Conservation (phyloP, 306 rosid genomes). For the Heteromeles arbutifolia region DNA sequence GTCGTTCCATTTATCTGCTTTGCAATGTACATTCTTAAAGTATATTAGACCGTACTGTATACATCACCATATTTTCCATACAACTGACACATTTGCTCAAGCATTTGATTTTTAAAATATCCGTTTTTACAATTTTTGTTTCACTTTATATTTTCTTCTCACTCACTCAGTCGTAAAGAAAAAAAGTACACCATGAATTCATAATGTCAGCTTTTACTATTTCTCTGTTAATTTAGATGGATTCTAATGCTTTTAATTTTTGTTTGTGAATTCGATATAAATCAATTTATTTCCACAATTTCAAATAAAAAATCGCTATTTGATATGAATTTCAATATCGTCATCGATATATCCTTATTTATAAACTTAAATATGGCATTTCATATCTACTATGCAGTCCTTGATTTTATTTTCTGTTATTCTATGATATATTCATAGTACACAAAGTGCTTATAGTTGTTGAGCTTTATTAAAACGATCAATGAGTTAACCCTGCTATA, state of each 20-base stretch:
- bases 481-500: background rate
- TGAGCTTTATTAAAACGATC: background rate
- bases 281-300: background rate
- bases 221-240: background rate
- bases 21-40: background rate
- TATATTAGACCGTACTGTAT: background rate
- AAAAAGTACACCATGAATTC: background rate
- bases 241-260: background rate
- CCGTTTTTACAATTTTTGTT: no score
- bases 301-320: background rate
- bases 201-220: background rate
- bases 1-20: constrained; percentile 6
- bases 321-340: background rate
- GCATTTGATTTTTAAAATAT: no score
- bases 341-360: background rate
- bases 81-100: background rate
- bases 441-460: background rate
- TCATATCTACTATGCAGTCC: background rate
- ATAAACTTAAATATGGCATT: background rate
- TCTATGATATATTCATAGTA: background rate
- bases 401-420: background rate
- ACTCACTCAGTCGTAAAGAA: background rate
- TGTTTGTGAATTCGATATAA: background rate
- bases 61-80: background rate
- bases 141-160: background rate